A percentile compares a stretch with the other conserved stretches of the same genome.
These are phyloP conservation scores for Vanderwaltozyma tropicalis DNA, from an alignment of 805 yeast genomes.

Conservation along the genomic window DNA sequence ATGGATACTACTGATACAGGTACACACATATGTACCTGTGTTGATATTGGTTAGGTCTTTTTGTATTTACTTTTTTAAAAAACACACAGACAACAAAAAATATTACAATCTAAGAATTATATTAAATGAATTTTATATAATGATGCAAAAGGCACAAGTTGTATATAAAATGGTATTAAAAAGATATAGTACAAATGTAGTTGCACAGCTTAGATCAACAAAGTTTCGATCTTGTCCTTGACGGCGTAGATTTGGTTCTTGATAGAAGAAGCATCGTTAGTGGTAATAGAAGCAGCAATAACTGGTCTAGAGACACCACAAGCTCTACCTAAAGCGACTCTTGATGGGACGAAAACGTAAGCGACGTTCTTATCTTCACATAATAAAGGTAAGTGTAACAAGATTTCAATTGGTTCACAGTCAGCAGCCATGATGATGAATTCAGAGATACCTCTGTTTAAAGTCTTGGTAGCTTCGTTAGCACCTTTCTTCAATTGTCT, in stretches of 20 bases:
- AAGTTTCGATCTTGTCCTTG: conserved; percentile 98
- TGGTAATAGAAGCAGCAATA: conserved; percentile 95
- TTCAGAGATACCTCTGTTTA: conserved; percentile 99
- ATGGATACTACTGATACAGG: no score
- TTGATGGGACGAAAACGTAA: conserved; percentile 96
- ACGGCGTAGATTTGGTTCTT: conserved; percentile 94
- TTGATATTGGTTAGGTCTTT: no score
- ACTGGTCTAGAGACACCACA: conserved; percentile 99
- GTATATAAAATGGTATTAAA: no score
- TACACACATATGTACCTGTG: no score
- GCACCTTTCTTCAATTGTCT: conserved; percentile 99
- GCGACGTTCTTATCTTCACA: conserved; percentile 99
- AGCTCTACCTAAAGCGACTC: conserved; percentile 98
- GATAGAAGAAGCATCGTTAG: conserved; percentile 96
- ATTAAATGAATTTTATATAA: no score
- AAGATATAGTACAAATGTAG: no score
- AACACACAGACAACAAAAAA: no score
- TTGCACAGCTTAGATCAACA: conserved; percentile 79
- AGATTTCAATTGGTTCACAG: conserved; percentile 97
- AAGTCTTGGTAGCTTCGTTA: conserved; percentile 97
- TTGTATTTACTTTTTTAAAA: no score
- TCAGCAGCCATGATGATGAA: conserved; percentile 99
- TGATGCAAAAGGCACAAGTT: no score
- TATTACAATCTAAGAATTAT: no score
- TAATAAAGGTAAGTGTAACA: conserved; percentile 90